Conservation (phyloP, 2,329 filamentous ascomycete genomes). For the Pestalotiopsis sp. region DNA sequence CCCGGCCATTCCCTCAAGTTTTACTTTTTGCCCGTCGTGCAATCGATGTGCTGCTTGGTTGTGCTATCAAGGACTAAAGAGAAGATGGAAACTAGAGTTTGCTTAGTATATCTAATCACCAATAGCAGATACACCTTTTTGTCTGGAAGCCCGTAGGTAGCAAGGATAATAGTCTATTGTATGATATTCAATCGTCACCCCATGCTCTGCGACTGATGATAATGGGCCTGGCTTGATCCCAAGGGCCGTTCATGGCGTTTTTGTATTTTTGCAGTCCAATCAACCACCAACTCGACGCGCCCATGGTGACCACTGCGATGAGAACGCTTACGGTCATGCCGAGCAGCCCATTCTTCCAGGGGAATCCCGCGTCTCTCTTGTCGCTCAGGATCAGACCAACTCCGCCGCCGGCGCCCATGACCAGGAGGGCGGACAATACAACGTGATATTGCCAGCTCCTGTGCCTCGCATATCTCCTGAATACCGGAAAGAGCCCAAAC, state of each 20-base stretch:
- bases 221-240: constrained; percentile 91
- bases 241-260: constrained; percentile 96
- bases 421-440: constrained; percentile 72
- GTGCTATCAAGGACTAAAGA: no score
- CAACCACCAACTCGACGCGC: constrained; percentile 96
- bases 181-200: constrained; percentile 41
- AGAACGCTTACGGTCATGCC: constrained; percentile 79
- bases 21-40: no score
- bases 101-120: no score
- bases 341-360: constrained; percentile 61
- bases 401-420: constrained; percentile 78
- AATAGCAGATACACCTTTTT: no score
- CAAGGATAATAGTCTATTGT: not conserved
- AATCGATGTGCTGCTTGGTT: no score
- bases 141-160: not conserved
- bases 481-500: constrained; percentile 96
- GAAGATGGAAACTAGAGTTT: no score
- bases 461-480: constrained; percentile 83
- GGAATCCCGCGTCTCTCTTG: constrained; percentile 41
- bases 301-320: constrained; percentile 78
- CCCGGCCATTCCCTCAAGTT: no score
- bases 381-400: constrained; percentile 66
- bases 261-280: constrained; percentile 98
- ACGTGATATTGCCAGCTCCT: constrained; percentile 83
- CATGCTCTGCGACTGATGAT: constrained; percentile 70